Evolutionary conservation across 169 alveolate genomes (phyloP), one percentile per base, ranked within the genome.

Genomic region (Plasmodium gaboni): DNA sequence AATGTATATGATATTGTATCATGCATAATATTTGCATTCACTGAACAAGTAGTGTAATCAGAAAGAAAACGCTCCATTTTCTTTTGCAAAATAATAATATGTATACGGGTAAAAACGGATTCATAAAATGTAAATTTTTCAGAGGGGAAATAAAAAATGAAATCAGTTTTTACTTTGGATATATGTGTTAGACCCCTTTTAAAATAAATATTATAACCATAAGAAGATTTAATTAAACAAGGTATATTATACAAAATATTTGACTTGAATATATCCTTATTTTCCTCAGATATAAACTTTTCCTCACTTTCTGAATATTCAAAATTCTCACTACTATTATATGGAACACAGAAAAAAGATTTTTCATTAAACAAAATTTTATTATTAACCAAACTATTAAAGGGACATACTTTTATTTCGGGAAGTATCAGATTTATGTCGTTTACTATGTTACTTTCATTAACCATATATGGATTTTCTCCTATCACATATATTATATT

Each of bases 61-160:
- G 91, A 28, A 22, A 68, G 83, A 26, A 83, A 53, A 1, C 53
- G 17, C 44, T 83, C 60, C 38, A 83, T 53, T 48, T 83, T 83
- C 60, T 69, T 83, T 44, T 17, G 51, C 53, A 83, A 38, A 38
- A 83, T 83, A 68, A 83, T 55, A 42, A 53, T 53, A 72, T 83
- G 91, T 69, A 83, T 68, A 38, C 85, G 91, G 61, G 91, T 67
- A 68, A 55, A 83, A 53, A 83, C 60, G 17, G 83, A 80, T 68
- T 83, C 91, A 69, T 67, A 68, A 57, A 83, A 67, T 15, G 91
- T 83, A 42, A 83, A 67, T 44, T 63, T 83, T 69, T 83, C 44
- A 57, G 91, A 83, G 22, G 91, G 91, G 13, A 83, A 83, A 57
- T 68, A 83, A 83, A 83, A 83, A 83, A 67, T 68, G 85, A 83